Evolutionary conservation across 768 basidiomycete species (phyloP), one percentile per base, ranked within the genome.

Genomic region (Trametes maxima): DNA sequence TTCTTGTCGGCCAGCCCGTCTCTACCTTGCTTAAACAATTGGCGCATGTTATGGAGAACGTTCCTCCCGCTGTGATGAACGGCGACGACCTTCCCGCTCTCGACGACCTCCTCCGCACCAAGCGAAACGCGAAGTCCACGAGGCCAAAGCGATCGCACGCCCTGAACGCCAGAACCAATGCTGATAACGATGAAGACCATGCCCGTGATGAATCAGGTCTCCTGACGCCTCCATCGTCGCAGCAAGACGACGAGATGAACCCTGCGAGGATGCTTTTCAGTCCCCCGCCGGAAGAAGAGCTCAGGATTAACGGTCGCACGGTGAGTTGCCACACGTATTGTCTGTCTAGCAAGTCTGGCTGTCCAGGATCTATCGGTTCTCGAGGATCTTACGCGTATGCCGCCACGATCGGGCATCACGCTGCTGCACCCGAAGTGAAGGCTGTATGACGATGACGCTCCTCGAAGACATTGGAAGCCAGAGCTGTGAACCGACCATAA

Each of bases 271-370:
- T 74, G 69, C 63, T 79, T 40, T 85, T 88, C 61, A 82, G 85
- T 65, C 86, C 85, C 1, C 86, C 86, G 2, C 86, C 86, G 1
- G 86, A 88, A 64, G 86, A 88, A 63, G 75, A 73, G 1, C 69
- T 85, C 10, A 63, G 71, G 51, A 43, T 65, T 62, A 50, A 54
- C 47, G 51, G 37, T 57, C 58, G 63, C 46, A 66, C 48, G 54
- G 62, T 71, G 68, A 45, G 70, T 74, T 67, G 19, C 66, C 67
- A 35, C 70, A 74, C 45, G n/a, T n/a, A 50, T 67, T 69, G 14
- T 19, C 48, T 42, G 40, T n/a, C 12, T 2, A 13, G n/a, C 40
- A 33, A 33, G 28, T 33, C 28, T 8, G 8, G 28, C 28, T 33
- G 3, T 33, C 28, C 28, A 33, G 8, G 28, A 33, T 33, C 28